A percentile compares a stretch with the other conserved stretches of the same genome.
phyloP scores from a whole-genome alignment of 768 basidiomycete genomes.

The Naganishia friedmannii region DNA sequence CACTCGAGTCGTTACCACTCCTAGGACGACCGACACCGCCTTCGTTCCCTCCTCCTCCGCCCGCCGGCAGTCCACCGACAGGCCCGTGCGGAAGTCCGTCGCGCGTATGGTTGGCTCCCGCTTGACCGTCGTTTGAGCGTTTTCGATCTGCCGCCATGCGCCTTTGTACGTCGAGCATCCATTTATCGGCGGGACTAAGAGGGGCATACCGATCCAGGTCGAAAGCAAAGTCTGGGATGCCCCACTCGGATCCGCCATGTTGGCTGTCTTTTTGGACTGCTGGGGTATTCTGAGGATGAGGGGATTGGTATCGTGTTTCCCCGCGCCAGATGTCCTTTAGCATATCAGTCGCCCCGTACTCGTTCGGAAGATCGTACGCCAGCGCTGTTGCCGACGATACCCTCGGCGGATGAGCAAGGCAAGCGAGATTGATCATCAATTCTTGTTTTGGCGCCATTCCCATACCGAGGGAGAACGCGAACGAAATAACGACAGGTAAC shows the following conservation, averaged over 20 bases:
- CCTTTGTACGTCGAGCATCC: constrained; percentile 29
- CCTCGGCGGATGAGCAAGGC: constrained; percentile 48
- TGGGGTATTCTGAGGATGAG: neutral
- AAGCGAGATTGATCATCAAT: constrained; percentile 48
- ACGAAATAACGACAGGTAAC: constrained; percentile 41
- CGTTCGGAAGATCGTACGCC: neutral
- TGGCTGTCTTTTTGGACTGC: neutral
- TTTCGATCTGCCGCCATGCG: constrained; percentile 27
- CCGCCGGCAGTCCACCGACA: constrained; percentile 16
- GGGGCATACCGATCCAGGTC: neutral
- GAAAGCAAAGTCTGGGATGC: neutral
- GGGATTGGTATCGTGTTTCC: neutral
- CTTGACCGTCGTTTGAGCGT: neutral
- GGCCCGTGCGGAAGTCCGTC: constrained; percentile 26
- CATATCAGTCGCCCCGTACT: constrained; percentile 26
- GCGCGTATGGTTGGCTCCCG: neutral
- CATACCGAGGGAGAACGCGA: constrained; percentile 45
- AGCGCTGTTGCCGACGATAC: neutral
- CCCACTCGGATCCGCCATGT: neutral
- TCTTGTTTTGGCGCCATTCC: constrained; percentile 45
- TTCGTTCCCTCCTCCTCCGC: constrained; percentile 3
- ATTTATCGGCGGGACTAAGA: constrained; percentile 31
- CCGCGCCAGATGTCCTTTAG: constrained; percentile 13
- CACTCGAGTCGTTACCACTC: neutral
- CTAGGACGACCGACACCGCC: neutral